phyloP scores from a whole-genome alignment of 139 green algal genomes.

The Chlorella sp. region DNA sequence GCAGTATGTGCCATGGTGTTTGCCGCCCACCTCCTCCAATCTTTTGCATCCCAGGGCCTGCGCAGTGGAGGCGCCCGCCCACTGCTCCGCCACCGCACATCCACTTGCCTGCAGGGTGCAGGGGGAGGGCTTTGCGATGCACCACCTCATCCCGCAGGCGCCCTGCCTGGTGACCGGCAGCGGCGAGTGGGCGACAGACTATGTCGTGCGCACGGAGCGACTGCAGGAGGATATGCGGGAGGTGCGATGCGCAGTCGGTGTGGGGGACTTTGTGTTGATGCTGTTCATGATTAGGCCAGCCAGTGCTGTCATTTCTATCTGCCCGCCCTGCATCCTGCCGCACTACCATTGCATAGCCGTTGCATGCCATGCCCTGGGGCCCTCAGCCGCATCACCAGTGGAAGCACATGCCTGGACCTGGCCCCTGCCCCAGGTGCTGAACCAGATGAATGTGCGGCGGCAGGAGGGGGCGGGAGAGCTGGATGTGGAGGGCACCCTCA shows the following conservation, averaged over 20 bases:
- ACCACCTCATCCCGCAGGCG: slow-evolving; percentile 25
- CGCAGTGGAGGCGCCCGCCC: neutral
- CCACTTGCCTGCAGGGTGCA: neutral
- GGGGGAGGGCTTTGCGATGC: slow-evolving; percentile 26
- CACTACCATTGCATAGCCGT: neutral
- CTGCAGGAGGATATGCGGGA: slow-evolving; percentile 27
- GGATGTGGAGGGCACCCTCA: neutral
- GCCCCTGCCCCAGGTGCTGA: neutral
- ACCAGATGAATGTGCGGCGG: slow-evolving; percentile 2
- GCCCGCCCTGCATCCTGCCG: too few relatives aligned
- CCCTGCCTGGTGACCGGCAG: slow-evolving; percentile 6
- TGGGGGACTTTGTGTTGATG: too few relatives aligned
- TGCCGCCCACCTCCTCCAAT: neutral
- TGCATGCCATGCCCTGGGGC: neutral
- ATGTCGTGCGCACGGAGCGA: slow-evolving; percentile 21
- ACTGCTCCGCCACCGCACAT: neutral
- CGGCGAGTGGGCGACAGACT: slow-evolving; percentile 18
- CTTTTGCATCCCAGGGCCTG: neutral
- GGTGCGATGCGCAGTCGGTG: neutral
- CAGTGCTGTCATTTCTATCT: neutral
- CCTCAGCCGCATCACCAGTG: neutral
- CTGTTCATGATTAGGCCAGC: neutral
- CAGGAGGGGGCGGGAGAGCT: neutral
- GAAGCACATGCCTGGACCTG: neutral
- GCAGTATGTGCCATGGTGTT: too few relatives aligned